Conservation (phyloP, 2,329 filamentous ascomycete genomes). For the Hansfordia pulvinata region DNA sequence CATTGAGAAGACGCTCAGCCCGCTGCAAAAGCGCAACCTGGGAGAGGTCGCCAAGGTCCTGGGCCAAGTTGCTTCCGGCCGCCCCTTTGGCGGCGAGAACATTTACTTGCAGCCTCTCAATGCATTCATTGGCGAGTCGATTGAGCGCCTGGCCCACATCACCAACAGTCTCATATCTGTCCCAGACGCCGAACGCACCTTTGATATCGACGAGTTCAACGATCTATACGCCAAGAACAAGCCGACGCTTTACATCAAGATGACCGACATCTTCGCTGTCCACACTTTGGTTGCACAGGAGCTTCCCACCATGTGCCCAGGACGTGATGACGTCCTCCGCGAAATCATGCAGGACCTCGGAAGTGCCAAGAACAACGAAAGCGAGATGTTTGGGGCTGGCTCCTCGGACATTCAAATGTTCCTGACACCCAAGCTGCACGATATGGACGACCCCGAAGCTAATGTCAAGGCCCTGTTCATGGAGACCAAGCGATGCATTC, state of each 20-base stretch:
- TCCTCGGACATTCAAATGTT: constrained; percentile 85
- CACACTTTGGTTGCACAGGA: constrained; percentile 79
- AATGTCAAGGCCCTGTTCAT: constrained; percentile 89
- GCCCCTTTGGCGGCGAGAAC: constrained; percentile 86
- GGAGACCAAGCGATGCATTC: constrained; percentile 92
- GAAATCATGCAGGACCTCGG: constrained; percentile 90
- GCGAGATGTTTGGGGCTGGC: constrained; percentile 75
- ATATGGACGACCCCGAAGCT: constrained; percentile 84
- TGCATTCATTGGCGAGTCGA: constrained; percentile 74
- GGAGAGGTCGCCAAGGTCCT: constrained; percentile 85
- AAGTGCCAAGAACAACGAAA: constrained; percentile 93
- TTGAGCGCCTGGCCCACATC: constrained; percentile 64
- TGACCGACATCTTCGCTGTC: constrained; percentile 92
- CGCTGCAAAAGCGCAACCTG: constrained; percentile 85
- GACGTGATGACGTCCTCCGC: constrained; percentile 73
- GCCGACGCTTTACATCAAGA: constrained; percentile 98
- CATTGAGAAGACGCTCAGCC: constrained; percentile 76
- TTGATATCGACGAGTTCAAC: constrained; percentile 98
- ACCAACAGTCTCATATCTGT: constrained; percentile 70
- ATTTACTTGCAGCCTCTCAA: constrained; percentile 93
- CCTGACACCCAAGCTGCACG: constrained; percentile 76
- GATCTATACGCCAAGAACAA: constrained; percentile 94
- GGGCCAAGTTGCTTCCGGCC: constrained; percentile 74
- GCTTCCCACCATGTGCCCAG: constrained; percentile 62
- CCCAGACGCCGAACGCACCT: constrained; percentile 76